Evolutionary conservation across 2,329 filamentous ascomycete genomes (phyloP).

Genomic region (Alternaria viburni): DNA sequence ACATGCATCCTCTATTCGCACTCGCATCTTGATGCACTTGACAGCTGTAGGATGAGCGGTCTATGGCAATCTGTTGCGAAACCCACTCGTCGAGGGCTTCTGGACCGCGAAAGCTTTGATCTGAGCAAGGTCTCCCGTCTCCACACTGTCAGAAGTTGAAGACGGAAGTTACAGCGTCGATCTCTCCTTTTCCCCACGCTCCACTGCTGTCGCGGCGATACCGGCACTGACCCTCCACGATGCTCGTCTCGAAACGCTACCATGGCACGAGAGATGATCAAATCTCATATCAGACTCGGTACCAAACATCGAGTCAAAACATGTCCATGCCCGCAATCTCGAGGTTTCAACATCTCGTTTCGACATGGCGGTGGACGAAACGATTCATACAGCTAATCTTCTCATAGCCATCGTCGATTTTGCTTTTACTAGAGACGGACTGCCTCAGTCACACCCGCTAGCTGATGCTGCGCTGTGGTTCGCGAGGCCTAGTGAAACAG

Average conservation of each 20-base stretch:
- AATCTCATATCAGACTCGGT: neutral
- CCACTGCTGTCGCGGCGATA: constrained; percentile 7
- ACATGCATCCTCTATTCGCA: neutral
- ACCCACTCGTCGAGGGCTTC: constrained; percentile 5
- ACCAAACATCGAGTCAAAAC: neutral
- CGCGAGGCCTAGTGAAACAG: constrained; percentile 20
- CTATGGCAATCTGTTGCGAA: constrained; percentile 1
- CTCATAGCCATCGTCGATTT: neutral
- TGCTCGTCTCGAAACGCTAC: constrained; percentile 18
- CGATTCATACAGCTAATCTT: neutral
- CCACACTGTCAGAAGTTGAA: constrained; percentile 23
- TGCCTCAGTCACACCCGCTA: neutral
- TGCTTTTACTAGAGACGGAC: neutral
- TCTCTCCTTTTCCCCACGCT: constrained; percentile 22
- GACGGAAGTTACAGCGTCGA: constrained; percentile 21
- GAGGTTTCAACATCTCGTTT: neutral
- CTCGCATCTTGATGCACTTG: neutral
- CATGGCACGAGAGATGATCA: constrained; percentile 9
- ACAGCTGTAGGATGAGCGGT: constrained; percentile 6
- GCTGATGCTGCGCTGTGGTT: constrained; percentile 9
- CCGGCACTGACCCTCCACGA: neutral
- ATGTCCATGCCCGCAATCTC: neutral
- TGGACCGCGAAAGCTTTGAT: constrained; percentile 11
- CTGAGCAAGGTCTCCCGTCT: constrained; percentile 16
- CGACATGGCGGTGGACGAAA: neutral